These are phyloP conservation scores for Trypanosoma platydactyli DNA, from an alignment of 208 protist species.

Conservation along the genomic window DNA sequence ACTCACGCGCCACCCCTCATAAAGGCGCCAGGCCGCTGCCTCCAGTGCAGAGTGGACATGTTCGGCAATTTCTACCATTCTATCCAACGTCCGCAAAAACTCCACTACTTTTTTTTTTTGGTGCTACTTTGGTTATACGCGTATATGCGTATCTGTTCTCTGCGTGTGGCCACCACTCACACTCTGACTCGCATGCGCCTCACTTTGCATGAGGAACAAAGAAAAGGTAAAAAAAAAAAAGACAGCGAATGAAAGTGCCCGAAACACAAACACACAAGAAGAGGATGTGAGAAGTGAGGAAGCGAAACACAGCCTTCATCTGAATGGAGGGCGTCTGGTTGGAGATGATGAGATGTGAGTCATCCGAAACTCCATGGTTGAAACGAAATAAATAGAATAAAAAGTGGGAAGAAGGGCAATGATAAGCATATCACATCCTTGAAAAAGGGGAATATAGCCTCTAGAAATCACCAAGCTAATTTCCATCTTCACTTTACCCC, in stretches of 20 bases:
- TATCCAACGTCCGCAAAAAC: neutral
- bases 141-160: neutral
- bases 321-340: too few species aligned
- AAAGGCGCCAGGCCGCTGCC: slow-evolving; percentile 7
- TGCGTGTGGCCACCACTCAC: neutral
- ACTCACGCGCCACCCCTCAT: neutral
- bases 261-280: too few species aligned
- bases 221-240: too few species aligned
- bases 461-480: too few species aligned
- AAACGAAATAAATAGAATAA: slow-evolving; percentile 15
- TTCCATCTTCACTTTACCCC: neutral
- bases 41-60: slow-evolving; percentile 17
- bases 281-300: too few species aligned
- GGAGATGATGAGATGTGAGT: too few species aligned
- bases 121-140: neutral
- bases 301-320: too few species aligned
- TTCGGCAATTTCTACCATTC: slow-evolving; percentile 7
- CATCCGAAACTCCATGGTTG: neutral
- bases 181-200: neutral
- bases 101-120: neutral
- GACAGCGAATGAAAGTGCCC: too few species aligned
- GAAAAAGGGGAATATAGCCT: too few species aligned
- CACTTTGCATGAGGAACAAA: neutral
- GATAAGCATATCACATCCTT: neutral
- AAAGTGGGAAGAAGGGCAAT: neutral